These are phyloP conservation scores for Boeremia exigua DNA, from an alignment of 2,329 filamentous ascomycete species.

Conservation along the genomic window DNA sequence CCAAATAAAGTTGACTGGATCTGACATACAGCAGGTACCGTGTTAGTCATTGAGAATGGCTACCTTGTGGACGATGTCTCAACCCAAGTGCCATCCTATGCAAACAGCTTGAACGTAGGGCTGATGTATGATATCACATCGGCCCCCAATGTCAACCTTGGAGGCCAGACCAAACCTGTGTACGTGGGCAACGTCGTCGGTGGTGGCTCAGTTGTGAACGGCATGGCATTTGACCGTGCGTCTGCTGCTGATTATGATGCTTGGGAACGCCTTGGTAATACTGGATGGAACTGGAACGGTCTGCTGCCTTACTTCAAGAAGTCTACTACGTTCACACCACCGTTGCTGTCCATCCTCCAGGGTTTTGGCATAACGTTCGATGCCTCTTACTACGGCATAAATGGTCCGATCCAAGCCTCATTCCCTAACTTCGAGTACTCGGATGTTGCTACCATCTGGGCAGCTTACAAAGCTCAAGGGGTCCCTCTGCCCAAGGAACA, in stretches of 20 bases:
- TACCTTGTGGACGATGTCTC: constrained; percentile 29
- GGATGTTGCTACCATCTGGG: constrained; percentile 29
- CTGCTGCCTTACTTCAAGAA: constrained; percentile 42
- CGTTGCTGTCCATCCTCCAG: constrained; percentile 12
- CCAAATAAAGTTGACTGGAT: not conserved
- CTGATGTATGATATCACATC: constrained; percentile 36
- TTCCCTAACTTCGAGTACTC: constrained; percentile 36
- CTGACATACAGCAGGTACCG: constrained; percentile 27
- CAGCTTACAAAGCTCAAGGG: constrained; percentile 24
- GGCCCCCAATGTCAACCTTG: constrained; percentile 25
- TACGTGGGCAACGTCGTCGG: constrained; percentile 41
- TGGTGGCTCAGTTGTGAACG: constrained; percentile 48
- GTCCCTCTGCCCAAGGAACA: constrained; percentile 33
- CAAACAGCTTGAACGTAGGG: constrained; percentile 29
- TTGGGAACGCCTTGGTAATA: constrained; percentile 65
- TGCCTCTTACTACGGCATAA: constrained; percentile 30
- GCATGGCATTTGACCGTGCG: constrained; percentile 49
- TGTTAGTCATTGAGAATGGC: constrained; percentile 39
- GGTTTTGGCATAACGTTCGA: constrained; percentile 37
- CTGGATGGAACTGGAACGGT: constrained; percentile 50
- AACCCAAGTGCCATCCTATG: constrained; percentile 30
- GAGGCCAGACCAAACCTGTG: constrained; percentile 21
- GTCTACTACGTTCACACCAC: constrained; percentile 34
- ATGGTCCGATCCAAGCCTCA: constrained; percentile 33
- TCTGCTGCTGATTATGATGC: constrained; percentile 53